Conservation (phyloP, 306 rosid genomes). For the Trichosanthes truncata region DNA sequence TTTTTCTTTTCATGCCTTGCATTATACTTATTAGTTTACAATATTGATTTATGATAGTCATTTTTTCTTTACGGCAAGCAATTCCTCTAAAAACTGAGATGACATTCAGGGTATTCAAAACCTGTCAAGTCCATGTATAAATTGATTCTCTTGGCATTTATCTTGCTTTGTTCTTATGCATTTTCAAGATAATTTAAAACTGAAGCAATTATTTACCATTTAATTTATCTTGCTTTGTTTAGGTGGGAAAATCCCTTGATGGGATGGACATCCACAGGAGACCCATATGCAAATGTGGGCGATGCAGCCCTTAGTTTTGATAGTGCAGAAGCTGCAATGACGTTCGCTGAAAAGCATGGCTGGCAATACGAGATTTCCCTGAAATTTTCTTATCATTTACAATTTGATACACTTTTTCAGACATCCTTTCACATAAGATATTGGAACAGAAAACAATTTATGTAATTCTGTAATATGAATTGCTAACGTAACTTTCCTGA, state of each 20-base stretch:
- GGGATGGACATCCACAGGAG: constrained; percentile 99
- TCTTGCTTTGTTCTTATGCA: background rate
- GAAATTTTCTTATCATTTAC: background rate
- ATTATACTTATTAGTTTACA: background rate
- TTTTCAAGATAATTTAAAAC: background rate
- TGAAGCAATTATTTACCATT: background rate
- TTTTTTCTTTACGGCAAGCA: background rate
- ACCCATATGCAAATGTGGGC: constrained; percentile 84
- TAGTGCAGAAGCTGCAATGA: constrained; percentile 76
- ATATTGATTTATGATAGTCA: background rate
- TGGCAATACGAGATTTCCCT: constrained; percentile 52
- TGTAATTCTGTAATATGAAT: background rate
- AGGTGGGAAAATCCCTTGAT: constrained; percentile 98
- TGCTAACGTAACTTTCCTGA: constrained; percentile 16
- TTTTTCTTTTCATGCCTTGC: background rate
- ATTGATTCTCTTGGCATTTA: background rate
- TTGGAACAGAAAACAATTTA: background rate
- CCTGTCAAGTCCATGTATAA: background rate
- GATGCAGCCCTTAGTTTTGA: constrained; percentile 76
- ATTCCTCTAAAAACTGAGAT: background rate
- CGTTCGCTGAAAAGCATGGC: constrained; percentile 78
- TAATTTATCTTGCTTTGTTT: background rate
- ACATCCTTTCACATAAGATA: background rate
- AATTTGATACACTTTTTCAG: background rate
- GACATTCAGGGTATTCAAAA: background rate